Percentiles rank a stretch among this genome's conserved stretches.
phyloP scores from a whole-genome alignment of 2,329 filamentous ascomycete species.

The Cadophora gregata region DNA sequence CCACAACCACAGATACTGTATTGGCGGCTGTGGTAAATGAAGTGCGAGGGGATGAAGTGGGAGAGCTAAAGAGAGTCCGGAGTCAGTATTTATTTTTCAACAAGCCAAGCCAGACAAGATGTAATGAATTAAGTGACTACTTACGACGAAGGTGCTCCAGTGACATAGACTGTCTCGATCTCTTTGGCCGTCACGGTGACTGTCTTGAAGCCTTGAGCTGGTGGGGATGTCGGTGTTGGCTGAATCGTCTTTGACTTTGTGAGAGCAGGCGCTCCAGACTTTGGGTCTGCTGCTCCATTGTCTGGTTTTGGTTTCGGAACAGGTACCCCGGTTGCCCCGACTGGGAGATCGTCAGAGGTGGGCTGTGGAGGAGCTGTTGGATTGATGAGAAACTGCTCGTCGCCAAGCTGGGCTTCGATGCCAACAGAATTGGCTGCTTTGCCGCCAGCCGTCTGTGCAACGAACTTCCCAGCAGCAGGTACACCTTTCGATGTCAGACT shows the following conservation, averaged over 20 bases:
- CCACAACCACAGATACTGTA: background rate
- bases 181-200: conserved; percentile 20
- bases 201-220: conserved; percentile 16
- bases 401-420: conserved; percentile 38
- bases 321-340: background rate
- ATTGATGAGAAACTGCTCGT: conserved; percentile 38
- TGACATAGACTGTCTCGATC: conserved; percentile 22
- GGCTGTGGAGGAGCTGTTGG: conserved; percentile 25
- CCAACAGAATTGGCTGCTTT: conserved; percentile 19
- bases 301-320: background rate
- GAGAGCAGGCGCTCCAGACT: conserved; percentile 4
- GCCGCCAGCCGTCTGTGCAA: conserved; percentile 16
- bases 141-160: background rate
- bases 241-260: background rate
- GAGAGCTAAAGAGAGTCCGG: background rate
- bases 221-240: background rate
- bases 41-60: background rate
- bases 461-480: conserved; percentile 18
- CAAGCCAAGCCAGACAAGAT: too few species aligned
- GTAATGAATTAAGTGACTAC: too few species aligned
- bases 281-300: background rate
- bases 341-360: conserved; percentile 21
- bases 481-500: conserved; percentile 36
- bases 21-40: background rate
- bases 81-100: too few species aligned